Evolutionary conservation across 2,329 filamentous ascomycete genomes (phyloP), one percentile per base, ranked within the genome.

Genomic region (Monosporascus sp.): DNA sequence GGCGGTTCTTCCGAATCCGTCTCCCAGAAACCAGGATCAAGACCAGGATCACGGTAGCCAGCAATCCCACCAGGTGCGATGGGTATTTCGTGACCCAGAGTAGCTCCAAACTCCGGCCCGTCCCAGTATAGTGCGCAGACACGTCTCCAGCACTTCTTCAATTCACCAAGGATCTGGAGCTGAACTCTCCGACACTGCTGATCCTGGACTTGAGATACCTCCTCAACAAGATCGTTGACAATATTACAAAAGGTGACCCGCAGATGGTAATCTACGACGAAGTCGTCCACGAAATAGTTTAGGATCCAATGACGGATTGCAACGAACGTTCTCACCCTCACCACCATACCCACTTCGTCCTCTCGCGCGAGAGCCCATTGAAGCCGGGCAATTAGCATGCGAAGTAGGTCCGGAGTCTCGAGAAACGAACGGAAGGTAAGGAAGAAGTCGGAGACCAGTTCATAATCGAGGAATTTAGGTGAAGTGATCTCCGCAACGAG

Each of bases 281-380:
- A 99, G 67, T 99, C 94, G 66, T 99, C 94, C 52, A 89, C 80
- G 61, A 97, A 99, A 70, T 99, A 99, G 69, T 99, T 99, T 57
- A 99, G 74, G 53, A 97, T 92, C 94, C 94, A 99, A 70, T 99
- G 94, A 53, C 94, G 85, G 45, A 97, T 79, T 7, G 94, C 94
- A 25, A 97, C 94, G 73, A 97, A 99, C 0, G 92, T 95, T 43
- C 94, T 84, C 17, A 99, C 95, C 49, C 93, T 85, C n/a, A 97
- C 94, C 50, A 99, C 90, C 66, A 91, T 89, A 39, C 94, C 94
- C 53, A 86, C 85, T 67, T 97, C 90, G 66, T 96, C 90, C 47
- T 81, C 76, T 52, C 89, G 82, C 48, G 82, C 82, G 48, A 97
- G 78, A 0, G 94, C 91, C 94, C 94, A 99, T 60, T 86, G 80